Percentiles rank a stretch among this genome's conserved stretches.
Evolutionary conservation across 371 early-diverging fungal genomes (phyloP).

Genomic region (Dichotomocladium elegans): DNA sequence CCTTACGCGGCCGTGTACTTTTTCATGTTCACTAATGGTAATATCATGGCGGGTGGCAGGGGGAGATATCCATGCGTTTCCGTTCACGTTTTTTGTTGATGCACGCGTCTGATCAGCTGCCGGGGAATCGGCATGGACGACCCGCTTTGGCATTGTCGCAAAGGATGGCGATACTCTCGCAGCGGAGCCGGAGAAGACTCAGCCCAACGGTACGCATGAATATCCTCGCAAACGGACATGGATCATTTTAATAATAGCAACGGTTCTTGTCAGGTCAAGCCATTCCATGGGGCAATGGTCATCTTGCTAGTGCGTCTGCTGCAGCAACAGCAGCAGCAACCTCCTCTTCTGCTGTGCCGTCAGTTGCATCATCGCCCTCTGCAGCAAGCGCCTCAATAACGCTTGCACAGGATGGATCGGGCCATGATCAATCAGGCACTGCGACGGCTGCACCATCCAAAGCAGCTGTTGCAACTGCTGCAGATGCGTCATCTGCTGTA

Average conservation of each 20-base stretch:
- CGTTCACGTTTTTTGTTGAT: no score
- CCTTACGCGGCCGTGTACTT: slow-evolving; percentile 32
- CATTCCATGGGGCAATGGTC: slow-evolving; percentile 27
- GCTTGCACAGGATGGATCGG: no score
- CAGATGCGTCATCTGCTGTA: no score
- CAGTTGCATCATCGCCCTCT: not conserved
- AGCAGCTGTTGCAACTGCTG: not conserved
- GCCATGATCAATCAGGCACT: no score
- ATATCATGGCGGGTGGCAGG: not conserved
- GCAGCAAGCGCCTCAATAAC: no score
- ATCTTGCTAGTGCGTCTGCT: slow-evolving; percentile 2
- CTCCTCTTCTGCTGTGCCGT: not conserved
- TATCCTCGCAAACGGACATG: not conserved
- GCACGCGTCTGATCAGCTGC: slow-evolving; percentile 1
- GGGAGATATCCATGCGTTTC: no score
- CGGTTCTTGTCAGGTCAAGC: slow-evolving; percentile 4
- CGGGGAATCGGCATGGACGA: slow-evolving; percentile 26
- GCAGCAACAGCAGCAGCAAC: slow-evolving; percentile 4
- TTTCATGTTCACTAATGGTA: slow-evolving; percentile 31
- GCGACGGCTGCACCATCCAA: not conserved
- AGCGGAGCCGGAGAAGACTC: slow-evolving; percentile 10
- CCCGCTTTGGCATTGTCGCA: slow-evolving; percentile 28
- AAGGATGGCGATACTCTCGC: slow-evolving; percentile 18
- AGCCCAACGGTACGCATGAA: slow-evolving; percentile 14
- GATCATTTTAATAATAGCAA: not conserved